These are phyloP conservation scores for Hypholoma fasciculare DNA, from an alignment of 768 basidiomycete genomes.

Conservation along the genomic window DNA sequence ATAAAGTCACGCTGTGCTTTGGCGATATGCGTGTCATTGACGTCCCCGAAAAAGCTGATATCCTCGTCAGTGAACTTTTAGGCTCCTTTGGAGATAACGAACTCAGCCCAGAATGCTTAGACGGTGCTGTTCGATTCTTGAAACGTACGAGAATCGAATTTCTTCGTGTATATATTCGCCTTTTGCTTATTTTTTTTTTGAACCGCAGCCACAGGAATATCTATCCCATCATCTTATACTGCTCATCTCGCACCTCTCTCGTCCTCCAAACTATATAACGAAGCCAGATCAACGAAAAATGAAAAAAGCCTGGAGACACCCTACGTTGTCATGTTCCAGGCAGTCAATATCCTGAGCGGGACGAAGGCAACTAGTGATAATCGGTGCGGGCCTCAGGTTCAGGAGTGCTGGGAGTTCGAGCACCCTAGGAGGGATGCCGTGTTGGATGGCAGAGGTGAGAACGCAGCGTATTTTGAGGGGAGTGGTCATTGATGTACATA, in stretches of 20 bases:
- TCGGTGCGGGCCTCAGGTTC: constrained; percentile 79
- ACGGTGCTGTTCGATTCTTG: constrained; percentile 91
- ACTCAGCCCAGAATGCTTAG: constrained; percentile 95
- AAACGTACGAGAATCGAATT: constrained; percentile 62
- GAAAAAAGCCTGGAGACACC: constrained; percentile 87
- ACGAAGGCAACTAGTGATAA: constrained; percentile 59
- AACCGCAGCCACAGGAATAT: constrained; percentile 80
- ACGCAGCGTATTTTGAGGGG: constrained; percentile 11
- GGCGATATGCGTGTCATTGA: constrained; percentile 92
- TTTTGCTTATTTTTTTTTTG: background rate
- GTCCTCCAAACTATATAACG: constrained; percentile 89
- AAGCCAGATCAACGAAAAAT: constrained; percentile 67
- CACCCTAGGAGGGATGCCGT: constrained; percentile 86
- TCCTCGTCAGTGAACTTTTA: constrained; percentile 92
- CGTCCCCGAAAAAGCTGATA: constrained; percentile 86
- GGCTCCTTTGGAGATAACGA: constrained; percentile 99
- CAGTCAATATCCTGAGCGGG: constrained; percentile 87
- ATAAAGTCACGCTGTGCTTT: constrained; percentile 77
- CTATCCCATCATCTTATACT: constrained; percentile 95
- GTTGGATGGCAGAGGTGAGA: constrained; percentile 66
- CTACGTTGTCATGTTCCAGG: constrained; percentile 98
- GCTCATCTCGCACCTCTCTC: constrained; percentile 94
- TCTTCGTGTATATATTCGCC: background rate
- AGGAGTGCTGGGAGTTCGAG: constrained; percentile 97
- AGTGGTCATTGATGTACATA: background rate